These are phyloP conservation scores for Metschnikowia reukaufii DNA, from an alignment of 805 yeast genomes.

Conservation along the genomic window DNA sequence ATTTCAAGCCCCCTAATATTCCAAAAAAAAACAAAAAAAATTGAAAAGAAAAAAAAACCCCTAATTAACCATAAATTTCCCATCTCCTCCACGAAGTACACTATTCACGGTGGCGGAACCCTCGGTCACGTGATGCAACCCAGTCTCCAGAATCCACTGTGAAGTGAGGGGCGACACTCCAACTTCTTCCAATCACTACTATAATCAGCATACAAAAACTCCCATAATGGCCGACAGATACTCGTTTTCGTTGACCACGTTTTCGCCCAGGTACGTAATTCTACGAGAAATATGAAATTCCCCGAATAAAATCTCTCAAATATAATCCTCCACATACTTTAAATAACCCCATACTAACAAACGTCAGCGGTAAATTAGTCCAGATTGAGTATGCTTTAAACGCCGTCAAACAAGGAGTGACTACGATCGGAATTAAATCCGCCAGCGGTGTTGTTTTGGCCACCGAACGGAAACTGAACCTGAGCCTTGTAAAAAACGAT, in stretches of 20 bases:
- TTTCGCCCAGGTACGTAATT: slow-evolving; percentile 82
- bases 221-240: slow-evolving; percentile 97
- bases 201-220: background rate
- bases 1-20: no score
- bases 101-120: no score
- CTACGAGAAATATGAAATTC: background rate
- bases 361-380: slow-evolving; percentile 85
- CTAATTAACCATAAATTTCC: no score
- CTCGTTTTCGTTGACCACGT: slow-evolving; percentile 94
- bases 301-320: no score
- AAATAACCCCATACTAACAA: slow-evolving; percentile 24
- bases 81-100: no score
- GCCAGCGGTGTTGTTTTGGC: slow-evolving; percentile 96
- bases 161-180: background rate
- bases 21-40: no score
- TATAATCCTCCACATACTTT: no score
- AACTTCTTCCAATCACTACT: background rate
- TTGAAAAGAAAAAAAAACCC: no score
- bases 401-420: slow-evolving; percentile 97
- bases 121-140: no score
- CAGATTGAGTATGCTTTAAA: slow-evolving; percentile 97
- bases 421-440: slow-evolving; percentile 90
- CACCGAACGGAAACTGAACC: slow-evolving; percentile 87
- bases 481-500: slow-evolving; percentile 73
- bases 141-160: no score